Conservation (phyloP, 169 alveolate genomes). For the Cytauxzoon felis region DNA sequence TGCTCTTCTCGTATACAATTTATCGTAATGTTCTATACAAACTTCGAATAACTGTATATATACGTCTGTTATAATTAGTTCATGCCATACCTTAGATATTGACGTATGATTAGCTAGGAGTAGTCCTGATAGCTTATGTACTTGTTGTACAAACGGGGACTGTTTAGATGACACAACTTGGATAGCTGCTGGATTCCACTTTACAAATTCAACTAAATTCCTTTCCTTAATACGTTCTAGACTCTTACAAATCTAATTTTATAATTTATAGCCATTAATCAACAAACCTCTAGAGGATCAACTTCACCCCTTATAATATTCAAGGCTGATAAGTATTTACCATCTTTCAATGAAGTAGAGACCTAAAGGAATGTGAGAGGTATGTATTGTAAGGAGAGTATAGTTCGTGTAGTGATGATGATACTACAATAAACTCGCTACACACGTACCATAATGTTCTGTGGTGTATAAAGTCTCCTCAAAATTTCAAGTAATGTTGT, state of each 20-base stretch:
- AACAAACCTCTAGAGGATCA: slow-evolving; percentile 62
- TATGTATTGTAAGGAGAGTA: neutral
- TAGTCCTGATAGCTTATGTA: slow-evolving; percentile 96
- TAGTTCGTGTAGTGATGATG: neutral
- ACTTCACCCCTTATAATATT: slow-evolving; percentile 70
- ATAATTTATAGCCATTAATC: neutral
- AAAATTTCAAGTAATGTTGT: slow-evolving; percentile 97
- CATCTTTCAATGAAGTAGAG: slow-evolving; percentile 53
- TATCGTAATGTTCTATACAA: slow-evolving; percentile 89
- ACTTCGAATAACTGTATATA: slow-evolving; percentile 73
- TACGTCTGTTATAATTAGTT: neutral
- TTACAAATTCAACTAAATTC: slow-evolving; percentile 82
- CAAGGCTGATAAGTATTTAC: slow-evolving; percentile 65
- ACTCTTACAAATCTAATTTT: slow-evolving; percentile 41
- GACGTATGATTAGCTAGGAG: slow-evolving; percentile 99
- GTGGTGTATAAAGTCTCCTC: slow-evolving; percentile 94
- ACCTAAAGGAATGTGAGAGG: neutral
- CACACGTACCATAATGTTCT: slow-evolving; percentile 89
- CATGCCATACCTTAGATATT: slow-evolving; percentile 79
- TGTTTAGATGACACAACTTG: slow-evolving; percentile 96
- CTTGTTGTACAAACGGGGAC: slow-evolving; percentile 91
- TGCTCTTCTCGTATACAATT: slow-evolving; percentile 93
- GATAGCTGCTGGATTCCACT: slow-evolving; percentile 99
- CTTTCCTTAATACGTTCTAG: slow-evolving; percentile 69
- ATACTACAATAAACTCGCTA: neutral